Evolutionary conservation across 768 basidiomycete species (phyloP), one percentile per base, ranked within the genome.

Genomic region (Candolleomyces efflorescens): DNA sequence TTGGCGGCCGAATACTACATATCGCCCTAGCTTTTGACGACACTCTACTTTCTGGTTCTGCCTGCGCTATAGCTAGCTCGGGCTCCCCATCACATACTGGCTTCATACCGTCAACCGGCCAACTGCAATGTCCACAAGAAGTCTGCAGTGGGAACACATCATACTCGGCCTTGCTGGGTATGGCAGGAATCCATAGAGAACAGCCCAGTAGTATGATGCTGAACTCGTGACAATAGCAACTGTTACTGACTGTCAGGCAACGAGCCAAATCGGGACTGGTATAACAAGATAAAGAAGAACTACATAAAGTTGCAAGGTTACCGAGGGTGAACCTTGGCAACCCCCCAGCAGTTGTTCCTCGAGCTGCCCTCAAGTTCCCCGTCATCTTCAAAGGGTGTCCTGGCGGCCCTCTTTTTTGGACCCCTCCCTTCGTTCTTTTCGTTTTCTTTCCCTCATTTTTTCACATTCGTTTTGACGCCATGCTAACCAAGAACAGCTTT

Each of bases 401-500:
- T 67, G 67, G 68, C 62, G 66, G 67, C 68, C 65, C 58, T 64
- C 52, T 20, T 43, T 41, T 53, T 37, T 37, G 22, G n/a, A 9
- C 50, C 27, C 20, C 32, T 38, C 32, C 32, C 63, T 68, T 62
- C 55, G 57, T 55, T 60, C 46, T 59, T 64, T 61, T 57, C 57
- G 53, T 60, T 44, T 56, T 63, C 41, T 55, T 51, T 59, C 37
- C 37, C 46, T 51, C 23, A 38, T 22, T 54, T 54, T 54, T 44
- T 56, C 62, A 60, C 39, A 57, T 60, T 55, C 55, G 54, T 44
- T 64, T 68, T 61, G 59, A 62, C 45, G 56, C 63, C 20, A 60
- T 63, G 51, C 63, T 65, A 36, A 62, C 64, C 23, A 72, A 71
- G 73, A 56, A 61, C 54, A 43, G 67, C 53, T 77, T 76, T 57